Percentiles rank a stretch among this genome's conserved stretches.
Conservation (phyloP, 2,329 filamentous ascomycete genomes). For the Paecilomyces formosus region DNA sequence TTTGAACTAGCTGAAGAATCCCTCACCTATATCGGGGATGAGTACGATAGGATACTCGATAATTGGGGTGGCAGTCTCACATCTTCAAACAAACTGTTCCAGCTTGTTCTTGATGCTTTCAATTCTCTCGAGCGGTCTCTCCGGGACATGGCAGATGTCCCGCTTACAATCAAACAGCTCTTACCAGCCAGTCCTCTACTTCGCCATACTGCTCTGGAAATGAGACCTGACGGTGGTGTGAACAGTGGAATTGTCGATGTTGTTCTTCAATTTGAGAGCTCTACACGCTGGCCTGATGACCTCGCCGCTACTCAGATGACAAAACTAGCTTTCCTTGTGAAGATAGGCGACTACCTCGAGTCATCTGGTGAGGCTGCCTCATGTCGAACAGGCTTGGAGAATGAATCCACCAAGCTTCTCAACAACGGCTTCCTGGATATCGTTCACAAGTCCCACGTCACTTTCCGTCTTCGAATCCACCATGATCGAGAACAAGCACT, state of each 20-base stretch:
- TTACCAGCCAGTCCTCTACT: slow-evolving; percentile 64
- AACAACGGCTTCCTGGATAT: slow-evolving; percentile 82
- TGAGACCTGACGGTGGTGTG: slow-evolving; percentile 16
- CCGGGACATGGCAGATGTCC: slow-evolving; percentile 70
- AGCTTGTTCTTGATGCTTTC: slow-evolving; percentile 62
- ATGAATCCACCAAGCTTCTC: slow-evolving; percentile 57
- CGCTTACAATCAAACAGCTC: slow-evolving; percentile 77
- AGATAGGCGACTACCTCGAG: slow-evolving; percentile 65
- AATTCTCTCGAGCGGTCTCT: slow-evolving; percentile 68
- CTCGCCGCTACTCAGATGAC: slow-evolving; percentile 84
- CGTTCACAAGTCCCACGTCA: slow-evolving; percentile 60
- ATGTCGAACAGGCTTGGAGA: slow-evolving; percentile 73
- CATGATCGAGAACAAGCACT: slow-evolving; percentile 80
- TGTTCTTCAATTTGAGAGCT: slow-evolving; percentile 86
- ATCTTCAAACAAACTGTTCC: slow-evolving; percentile 50
- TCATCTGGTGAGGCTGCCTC: slow-evolving; percentile 53
- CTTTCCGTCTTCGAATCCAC: slow-evolving; percentile 80
- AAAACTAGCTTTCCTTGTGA: slow-evolving; percentile 78
- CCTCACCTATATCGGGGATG: slow-evolving; percentile 45
- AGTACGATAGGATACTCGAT: slow-evolving; percentile 36
- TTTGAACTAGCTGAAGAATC: slow-evolving; percentile 53
- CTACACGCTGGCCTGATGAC: slow-evolving; percentile 88
- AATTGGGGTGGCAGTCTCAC: slow-evolving; percentile 28
- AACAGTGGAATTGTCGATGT: slow-evolving; percentile 58
- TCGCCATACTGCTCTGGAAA: slow-evolving; percentile 55